Percentiles rank a stretch among this genome's conserved stretches.
Conservation (phyloP, 2,329 filamentous ascomycete genomes). For the Ophiostoma ulmi region DNA sequence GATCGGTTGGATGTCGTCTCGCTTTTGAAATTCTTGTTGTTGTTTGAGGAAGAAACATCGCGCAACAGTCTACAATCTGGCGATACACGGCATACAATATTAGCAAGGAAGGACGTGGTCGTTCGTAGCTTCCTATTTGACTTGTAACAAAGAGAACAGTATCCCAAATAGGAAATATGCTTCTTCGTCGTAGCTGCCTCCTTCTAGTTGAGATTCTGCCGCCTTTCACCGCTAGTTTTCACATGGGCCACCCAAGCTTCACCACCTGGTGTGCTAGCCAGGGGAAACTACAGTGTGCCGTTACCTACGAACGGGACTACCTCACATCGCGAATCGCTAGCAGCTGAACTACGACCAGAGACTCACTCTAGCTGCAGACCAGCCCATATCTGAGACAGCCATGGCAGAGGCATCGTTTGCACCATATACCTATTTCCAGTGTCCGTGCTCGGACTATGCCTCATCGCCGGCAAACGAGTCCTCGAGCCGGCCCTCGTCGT, state of each 20-base stretch:
- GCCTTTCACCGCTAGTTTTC: conserved; percentile 18
- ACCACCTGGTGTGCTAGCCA: conserved; percentile 11
- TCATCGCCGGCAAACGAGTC: conserved; percentile 39
- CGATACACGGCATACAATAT: conserved; percentile 9
- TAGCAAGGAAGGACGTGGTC: neutral
- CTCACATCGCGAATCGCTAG: neutral
- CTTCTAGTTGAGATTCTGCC: conserved; percentile 11
- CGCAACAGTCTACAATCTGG: neutral
- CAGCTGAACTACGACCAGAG: neutral
- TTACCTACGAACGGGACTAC: neutral
- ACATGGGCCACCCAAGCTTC: conserved; percentile 12
- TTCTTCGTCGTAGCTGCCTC: conserved; percentile 6
- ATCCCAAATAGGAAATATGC: conserved; percentile 20
- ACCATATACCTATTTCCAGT: conserved; percentile 63
- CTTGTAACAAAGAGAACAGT: neutral
- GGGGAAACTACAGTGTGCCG: neutral
- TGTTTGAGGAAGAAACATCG: conserved; percentile 6
- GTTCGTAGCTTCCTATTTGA: conserved; percentile 16
- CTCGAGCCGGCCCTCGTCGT: conserved; percentile 33
- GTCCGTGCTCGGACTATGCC: conserved; percentile 54
- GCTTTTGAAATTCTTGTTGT: neutral
- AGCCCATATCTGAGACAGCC: conserved; percentile 7
- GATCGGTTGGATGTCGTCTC: conserved; percentile 4
- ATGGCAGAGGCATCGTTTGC: conserved; percentile 47
- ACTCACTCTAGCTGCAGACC: neutral